phyloP scores from a whole-genome alignment of 169 alveolate genomes.

The Plasmodium gaboni region DNA sequence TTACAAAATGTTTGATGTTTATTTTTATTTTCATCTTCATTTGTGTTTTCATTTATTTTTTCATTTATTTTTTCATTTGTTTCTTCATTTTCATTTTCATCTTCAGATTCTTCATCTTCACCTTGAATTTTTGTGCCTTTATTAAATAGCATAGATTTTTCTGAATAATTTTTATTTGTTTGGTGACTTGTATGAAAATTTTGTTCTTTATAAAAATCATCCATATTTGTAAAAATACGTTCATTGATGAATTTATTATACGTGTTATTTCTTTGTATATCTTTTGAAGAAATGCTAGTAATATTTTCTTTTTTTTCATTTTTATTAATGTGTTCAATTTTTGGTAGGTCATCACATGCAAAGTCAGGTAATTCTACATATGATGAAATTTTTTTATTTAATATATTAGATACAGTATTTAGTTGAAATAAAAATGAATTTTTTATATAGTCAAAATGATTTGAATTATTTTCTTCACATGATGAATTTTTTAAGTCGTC shows the following conservation, averaged over 20 bases:
- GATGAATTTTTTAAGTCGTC: neutral
- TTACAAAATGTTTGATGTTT: neutral
- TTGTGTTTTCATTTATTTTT: neutral
- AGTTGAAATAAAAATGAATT: slow-evolving; percentile 3
- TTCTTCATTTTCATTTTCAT: neutral
- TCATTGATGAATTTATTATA: neutral
- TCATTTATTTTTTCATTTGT: neutral
- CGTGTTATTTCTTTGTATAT: slow-evolving; percentile 7
- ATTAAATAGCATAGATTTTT: slow-evolving; percentile 10
- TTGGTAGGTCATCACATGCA: slow-evolving; percentile 37
- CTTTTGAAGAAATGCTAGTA: slow-evolving; percentile 33
- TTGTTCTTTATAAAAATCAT: slow-evolving; percentile 61
- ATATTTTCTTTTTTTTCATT: neutral
- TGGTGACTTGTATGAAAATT: neutral
- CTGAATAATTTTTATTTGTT: neutral
- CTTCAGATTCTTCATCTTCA: slow-evolving; percentile 68
- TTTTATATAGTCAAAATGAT: neutral
- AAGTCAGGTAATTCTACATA: slow-evolving; percentile 49
- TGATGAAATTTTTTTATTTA: slow-evolving; percentile 18
- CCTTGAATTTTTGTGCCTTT: slow-evolving; percentile 65
- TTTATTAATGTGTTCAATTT: slow-evolving; percentile 30
- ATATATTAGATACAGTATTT: slow-evolving; percentile 40
- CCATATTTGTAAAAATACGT: slow-evolving; percentile 28
- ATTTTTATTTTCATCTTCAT: neutral
- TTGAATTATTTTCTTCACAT: neutral